Evolutionary conservation across 2,329 filamentous ascomycete genomes (phyloP), one percentile per base, ranked within the genome.

Genomic region (Ascochyta clinopodiicola): DNA sequence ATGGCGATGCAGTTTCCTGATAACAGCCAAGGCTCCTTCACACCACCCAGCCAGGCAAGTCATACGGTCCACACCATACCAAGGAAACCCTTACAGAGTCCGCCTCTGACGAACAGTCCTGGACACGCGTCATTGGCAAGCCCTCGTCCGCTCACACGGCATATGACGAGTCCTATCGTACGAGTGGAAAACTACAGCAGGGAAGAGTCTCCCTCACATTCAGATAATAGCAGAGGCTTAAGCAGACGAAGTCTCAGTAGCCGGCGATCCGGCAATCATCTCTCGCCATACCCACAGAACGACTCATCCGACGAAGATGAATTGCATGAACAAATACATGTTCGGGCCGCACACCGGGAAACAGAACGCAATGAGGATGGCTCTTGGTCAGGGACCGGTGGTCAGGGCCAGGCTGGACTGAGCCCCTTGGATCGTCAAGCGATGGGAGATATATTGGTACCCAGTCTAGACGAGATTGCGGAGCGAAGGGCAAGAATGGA

Each of bases 391-490:
- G 70, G 67, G 3, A 70, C 75, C 46, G 51, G 64, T 21, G 56
- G 57, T 4, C 78, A 76, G 17, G 77, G 78, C 9, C 78, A 80
- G 44, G 70, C 71, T 42, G 81, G 82, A 12, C 62, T 84, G 29
- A 78, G 76, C 34, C 83, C 83, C 8, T 66, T 73, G 6, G 73
- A 78, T 32, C 77, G 83, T 39, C 75, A 73, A 27, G 61, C 68
- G 29, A 66, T 79, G 59, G 70, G 68, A 4, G 69, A 81, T 48
- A 70, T 73, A 15, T 76, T 76, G 40, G 74, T 83, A 4, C 76
- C 76, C 13, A 84, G 78, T 44, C 72, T 83, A 7, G 81, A 82
- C 43, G 82, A 86, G 24, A 71, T 83, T 44, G 77, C 79, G 43
- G 72, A 79, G 38, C 73, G 79, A 53, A 77, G 79, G 44, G 72